These are phyloP conservation scores for Scutellaria galericulata DNA, from an alignment of 257 asterid species.

Conservation along the genomic window DNA sequence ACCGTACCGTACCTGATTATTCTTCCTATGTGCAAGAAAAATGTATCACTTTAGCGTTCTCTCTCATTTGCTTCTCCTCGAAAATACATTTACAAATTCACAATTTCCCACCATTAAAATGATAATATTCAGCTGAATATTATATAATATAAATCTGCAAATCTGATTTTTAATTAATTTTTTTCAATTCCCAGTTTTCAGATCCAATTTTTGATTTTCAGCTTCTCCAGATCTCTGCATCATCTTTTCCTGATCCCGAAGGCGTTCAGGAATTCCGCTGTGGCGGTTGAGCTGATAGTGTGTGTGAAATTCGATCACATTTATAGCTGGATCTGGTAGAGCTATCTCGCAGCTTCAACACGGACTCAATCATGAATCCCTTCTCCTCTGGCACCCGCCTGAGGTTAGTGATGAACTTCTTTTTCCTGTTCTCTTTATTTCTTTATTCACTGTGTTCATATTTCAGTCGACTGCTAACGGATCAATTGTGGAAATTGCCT, in stretches of 20 bases:
- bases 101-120: constrained; percentile 20
- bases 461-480: constrained; percentile 23
- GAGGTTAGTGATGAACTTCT: constrained; percentile 52
- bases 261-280: constrained; percentile 28
- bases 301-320: constrained; percentile 22
- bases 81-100: neutral
- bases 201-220: constrained; percentile 39
- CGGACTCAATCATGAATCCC: constrained; percentile 89
- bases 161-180: constrained; percentile 17
- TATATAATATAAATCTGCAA: constrained; percentile 26
- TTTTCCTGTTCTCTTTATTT: neutral
- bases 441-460: neutral
- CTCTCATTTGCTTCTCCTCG: constrained; percentile 21
- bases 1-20: neutral
- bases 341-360: constrained; percentile 61
- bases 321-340: constrained; percentile 76
- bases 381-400: constrained; percentile 93
- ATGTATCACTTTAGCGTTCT: neutral
- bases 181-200: constrained; percentile 25
- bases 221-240: constrained; percentile 41
- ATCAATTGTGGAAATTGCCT: constrained; percentile 24
- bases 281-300: constrained; percentile 26
- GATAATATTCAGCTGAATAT: constrained; percentile 26
- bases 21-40: neutral
- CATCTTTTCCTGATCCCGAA: constrained; percentile 36